phyloP scores from a whole-genome alignment of 2,329 filamentous ascomycete species.

The Phyllosticta citriasiana region DNA sequence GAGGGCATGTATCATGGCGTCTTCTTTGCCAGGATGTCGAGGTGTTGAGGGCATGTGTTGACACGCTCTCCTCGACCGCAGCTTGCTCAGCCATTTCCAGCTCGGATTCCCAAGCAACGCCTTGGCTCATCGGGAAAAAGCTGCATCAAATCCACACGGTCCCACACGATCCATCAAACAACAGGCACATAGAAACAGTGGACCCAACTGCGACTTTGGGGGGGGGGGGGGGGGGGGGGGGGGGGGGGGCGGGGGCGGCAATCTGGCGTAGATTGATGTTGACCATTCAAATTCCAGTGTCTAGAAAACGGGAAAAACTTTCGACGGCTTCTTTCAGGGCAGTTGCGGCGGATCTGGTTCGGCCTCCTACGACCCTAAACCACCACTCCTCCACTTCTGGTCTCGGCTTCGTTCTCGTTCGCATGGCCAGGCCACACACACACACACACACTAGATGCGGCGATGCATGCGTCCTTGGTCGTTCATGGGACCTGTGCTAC shows the following conservation, averaged over 20 bases:
- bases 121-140: not conserved
- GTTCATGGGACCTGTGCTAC: not conserved
- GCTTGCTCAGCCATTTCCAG: not conserved
- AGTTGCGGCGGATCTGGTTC: not conserved
- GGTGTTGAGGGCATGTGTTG: not conserved
- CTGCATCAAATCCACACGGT: not conserved
- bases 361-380: not conserved
- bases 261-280: not conserved
- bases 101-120: not conserved
- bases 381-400: not conserved
- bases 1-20: not conserved
- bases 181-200: not conserved
- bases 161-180: not conserved
- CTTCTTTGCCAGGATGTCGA: not conserved
- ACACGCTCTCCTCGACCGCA: not conserved
- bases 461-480: not conserved
- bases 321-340: not conserved
- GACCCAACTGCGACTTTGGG: not conserved
- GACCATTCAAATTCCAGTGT: not conserved
- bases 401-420: not conserved
- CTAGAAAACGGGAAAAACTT: not conserved
- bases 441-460: not conserved
- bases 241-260: not conserved
- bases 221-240: too few relatives aligned
- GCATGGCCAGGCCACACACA: not conserved